A percentile compares a stretch with the other conserved stretches of the same genome.
Conservation (phyloP, 192 early-diverging fungal species). For the Diversispora eburnea region DNA sequence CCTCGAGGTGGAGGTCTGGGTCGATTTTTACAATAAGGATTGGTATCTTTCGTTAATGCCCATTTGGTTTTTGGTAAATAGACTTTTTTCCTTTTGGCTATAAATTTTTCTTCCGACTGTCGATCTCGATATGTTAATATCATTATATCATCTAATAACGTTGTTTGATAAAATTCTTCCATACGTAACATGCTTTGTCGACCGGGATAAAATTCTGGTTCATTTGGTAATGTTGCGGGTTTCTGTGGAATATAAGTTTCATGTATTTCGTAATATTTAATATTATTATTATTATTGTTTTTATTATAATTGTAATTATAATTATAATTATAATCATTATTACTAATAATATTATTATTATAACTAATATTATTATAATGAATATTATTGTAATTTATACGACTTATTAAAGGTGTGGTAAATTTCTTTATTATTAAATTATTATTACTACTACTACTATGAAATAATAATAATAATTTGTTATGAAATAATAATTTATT, state of each 20-base stretch:
- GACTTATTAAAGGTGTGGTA: too few relatives aligned
- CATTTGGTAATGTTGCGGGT: neutral
- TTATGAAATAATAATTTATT: too few relatives aligned
- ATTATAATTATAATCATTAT: too few relatives aligned
- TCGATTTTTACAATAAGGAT: slow-evolving; percentile 13
- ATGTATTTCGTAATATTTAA: too few relatives aligned
- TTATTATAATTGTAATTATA: too few relatives aligned
- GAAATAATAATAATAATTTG: too few relatives aligned
- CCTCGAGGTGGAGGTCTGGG: slow-evolving; percentile 21
- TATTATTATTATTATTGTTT: too few relatives aligned
- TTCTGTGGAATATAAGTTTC: neutral
- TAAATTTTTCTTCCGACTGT: slow-evolving; percentile 33
- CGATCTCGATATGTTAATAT: slow-evolving; percentile 52
- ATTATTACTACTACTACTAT: too few relatives aligned
- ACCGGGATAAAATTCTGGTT: slow-evolving; percentile 8
- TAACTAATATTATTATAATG: too few relatives aligned
- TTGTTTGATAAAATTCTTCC: slow-evolving; percentile 48
- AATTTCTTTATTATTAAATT: too few relatives aligned
- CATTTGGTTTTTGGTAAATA: neutral
- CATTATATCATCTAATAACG: slow-evolving; percentile 53
- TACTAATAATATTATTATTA: too few relatives aligned
- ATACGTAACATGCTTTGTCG: slow-evolving; percentile 36
- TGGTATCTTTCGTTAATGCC: neutral
- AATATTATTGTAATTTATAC: too few relatives aligned
- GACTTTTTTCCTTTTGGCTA: slow-evolving; percentile 22